A percentile compares a stretch with the other conserved stretches of the same genome.
phyloP scores from a whole-genome alignment of 345 rosid genomes.

The Dipteronia sinensis region DNA sequence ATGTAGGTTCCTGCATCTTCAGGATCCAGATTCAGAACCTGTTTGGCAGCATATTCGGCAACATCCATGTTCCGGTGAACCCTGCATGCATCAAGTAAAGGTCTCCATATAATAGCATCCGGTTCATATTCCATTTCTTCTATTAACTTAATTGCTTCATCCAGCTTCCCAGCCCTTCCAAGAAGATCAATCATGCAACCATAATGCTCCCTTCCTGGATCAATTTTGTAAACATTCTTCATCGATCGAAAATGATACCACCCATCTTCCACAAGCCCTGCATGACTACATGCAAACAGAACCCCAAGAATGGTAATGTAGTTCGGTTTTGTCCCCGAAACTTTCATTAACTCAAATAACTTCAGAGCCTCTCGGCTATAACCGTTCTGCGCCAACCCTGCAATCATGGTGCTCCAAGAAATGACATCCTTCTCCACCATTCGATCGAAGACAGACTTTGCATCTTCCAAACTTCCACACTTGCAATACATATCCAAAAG shows the following conservation, averaged over 20 bases:
- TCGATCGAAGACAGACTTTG: conserved; percentile 39
- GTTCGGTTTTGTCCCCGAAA: conserved; percentile 53
- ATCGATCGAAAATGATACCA: conserved; percentile 59
- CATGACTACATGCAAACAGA: conserved; percentile 80
- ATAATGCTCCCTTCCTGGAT: conserved; percentile 70
- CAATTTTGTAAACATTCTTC: conserved; percentile 60
- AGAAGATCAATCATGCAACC: conserved; percentile 82
- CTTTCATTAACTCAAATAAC: conserved; percentile 56
- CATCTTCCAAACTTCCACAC: conserved; percentile 72
- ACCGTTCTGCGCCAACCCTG: conserved; percentile 76
- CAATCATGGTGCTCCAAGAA: conserved; percentile 83
- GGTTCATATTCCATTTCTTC: conserved; percentile 59
- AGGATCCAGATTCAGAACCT: conserved; percentile 56
- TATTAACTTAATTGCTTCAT: conserved; percentile 58
- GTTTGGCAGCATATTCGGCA: conserved; percentile 60
- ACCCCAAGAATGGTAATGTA: conserved; percentile 63
- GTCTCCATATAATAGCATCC: conserved; percentile 70
- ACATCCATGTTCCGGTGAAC: conserved; percentile 56
- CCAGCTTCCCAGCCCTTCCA: conserved; percentile 70
- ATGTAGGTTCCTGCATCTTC: conserved; percentile 68
- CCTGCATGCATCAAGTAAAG: conserved; percentile 66
- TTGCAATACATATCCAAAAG: conserved; percentile 80
- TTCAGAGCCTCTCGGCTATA: conserved; percentile 60
- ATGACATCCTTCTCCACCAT: conserved; percentile 66
- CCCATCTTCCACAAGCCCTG: conserved; percentile 64